Conservation (phyloP, 495 filamentous ascomycete genomes). For the Neurospora hispaniola region DNA sequence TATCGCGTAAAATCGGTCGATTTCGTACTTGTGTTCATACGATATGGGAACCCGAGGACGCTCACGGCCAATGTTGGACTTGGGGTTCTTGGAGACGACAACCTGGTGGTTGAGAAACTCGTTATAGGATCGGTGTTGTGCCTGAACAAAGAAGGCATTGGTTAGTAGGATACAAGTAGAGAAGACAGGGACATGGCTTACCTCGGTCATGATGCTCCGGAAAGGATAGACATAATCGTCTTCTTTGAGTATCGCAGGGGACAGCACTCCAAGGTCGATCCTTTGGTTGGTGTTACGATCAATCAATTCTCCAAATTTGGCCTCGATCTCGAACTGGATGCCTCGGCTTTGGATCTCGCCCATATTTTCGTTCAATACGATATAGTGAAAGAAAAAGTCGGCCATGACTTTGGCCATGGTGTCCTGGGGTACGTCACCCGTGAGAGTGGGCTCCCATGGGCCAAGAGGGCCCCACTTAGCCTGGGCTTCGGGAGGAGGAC, state of each 20-base stretch:
- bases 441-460: constrained; percentile 67
- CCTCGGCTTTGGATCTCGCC: constrained; percentile 44
- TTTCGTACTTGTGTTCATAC: constrained; percentile 71
- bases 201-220: constrained; percentile 76
- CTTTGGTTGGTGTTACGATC: constrained; percentile 59
- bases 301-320: constrained; percentile 74
- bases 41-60: constrained; percentile 52
- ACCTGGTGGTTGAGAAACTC: constrained; percentile 66
- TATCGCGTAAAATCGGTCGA: constrained; percentile 74
- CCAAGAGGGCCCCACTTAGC: constrained; percentile 30
- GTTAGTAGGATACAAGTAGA: constrained; percentile 1
- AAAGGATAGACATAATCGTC: constrained; percentile 44
- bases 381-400: constrained; percentile 63
- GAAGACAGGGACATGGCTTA: constrained; percentile 31
- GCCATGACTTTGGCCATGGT: constrained; percentile 55
- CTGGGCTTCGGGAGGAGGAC: constrained; percentile 1
- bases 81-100: constrained; percentile 25
- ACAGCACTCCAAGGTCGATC: constrained; percentile 49
- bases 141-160: constrained; percentile 28
- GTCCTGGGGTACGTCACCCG: constrained; percentile 52
- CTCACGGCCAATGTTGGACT: not conserved
- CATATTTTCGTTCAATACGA: constrained; percentile 48
- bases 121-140: constrained; percentile 69
- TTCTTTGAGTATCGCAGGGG: constrained; percentile 55
- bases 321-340: constrained; percentile 81